A percentile compares a stretch with the other conserved stretches of the same genome.
phyloP scores from a whole-genome alignment of 78 protist genomes.

The Dictyostelium intermedium region DNA sequence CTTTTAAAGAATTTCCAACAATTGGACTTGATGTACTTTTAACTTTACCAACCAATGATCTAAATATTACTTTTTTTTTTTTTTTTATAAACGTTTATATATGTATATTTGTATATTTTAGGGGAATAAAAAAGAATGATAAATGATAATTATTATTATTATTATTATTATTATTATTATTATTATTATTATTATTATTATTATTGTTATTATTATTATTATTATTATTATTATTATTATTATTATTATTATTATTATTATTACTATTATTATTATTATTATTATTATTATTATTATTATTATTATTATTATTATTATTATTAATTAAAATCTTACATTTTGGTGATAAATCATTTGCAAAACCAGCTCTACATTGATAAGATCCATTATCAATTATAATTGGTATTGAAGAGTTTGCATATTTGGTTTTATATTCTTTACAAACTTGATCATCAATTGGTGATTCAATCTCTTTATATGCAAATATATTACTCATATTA shows the following conservation, averaged over 20 bases:
- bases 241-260: no score
- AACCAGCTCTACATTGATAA: slow-evolving; percentile 71
- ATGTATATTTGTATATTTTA: no score
- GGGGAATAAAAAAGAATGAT: no score
- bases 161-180: no score
- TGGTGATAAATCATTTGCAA: slow-evolving; percentile 37
- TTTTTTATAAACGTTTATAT: no score
- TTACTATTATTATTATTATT: no score
- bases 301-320: no score
- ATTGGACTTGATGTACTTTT: slow-evolving; percentile 38
- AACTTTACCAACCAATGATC: slow-evolving; percentile 70
- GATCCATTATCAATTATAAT: slow-evolving; percentile 73
- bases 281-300: no score
- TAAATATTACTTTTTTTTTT: slow-evolving; percentile 42
- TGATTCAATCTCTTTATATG: slow-evolving; percentile 52
- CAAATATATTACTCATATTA: neutral
- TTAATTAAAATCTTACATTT: slow-evolving; percentile 25
- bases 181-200: no score
- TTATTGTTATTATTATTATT: no score
- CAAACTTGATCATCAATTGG: slow-evolving; percentile 43
- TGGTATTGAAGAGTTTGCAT: slow-evolving; percentile 30
- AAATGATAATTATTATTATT: no score
- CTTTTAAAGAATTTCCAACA: slow-evolving; percentile 76
- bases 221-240: no score
- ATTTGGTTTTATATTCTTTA: slow-evolving; percentile 7